phyloP scores from a whole-genome alignment of 768 basidiomycete genomes.

The Dentipellis sp. region DNA sequence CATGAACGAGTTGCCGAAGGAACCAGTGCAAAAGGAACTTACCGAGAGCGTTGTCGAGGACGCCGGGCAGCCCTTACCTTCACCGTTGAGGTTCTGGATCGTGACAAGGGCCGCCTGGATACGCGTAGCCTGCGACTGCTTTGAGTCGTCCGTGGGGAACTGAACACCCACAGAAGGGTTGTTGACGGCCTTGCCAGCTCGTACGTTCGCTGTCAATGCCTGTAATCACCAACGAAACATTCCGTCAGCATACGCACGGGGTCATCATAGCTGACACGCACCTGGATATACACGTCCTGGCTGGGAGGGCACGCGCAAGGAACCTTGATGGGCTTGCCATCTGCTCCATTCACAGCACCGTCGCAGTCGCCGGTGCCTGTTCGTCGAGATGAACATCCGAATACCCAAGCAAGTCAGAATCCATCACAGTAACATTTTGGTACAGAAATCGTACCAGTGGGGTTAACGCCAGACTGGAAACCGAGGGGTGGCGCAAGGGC shows the following conservation, averaged over 20 bases:
- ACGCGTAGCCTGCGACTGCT: slow-evolving; percentile 41
- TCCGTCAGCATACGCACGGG: slow-evolving; percentile 1
- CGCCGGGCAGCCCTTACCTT: slow-evolving; percentile 58
- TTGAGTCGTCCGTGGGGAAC: slow-evolving; percentile 57
- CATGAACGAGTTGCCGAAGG: too few relatives aligned
- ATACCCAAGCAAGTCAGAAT: too few relatives aligned
- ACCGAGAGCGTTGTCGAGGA: slow-evolving; percentile 38
- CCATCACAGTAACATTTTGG: not conserved
- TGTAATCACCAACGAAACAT: not conserved
- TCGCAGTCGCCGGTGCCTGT: slow-evolving; percentile 12
- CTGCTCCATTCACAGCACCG: slow-evolving; percentile 18
- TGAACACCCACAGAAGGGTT: slow-evolving; percentile 48
- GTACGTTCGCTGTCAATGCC: not conserved
- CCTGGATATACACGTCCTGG: slow-evolving; percentile 21
- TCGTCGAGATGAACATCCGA: not conserved
- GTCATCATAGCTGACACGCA: slow-evolving; percentile 5
- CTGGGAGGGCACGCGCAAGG: slow-evolving; percentile 31
- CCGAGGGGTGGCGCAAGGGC: slow-evolving; percentile 17
- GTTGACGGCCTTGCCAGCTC: slow-evolving; percentile 35
- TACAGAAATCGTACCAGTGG: slow-evolving; percentile 6
- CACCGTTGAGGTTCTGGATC: slow-evolving; percentile 62
- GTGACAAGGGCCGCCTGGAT: slow-evolving; percentile 51
- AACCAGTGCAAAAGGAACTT: too few relatives aligned
- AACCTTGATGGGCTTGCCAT: slow-evolving; percentile 27
- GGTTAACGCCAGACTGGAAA: slow-evolving; percentile 17